A percentile compares a stretch with the other conserved stretches of the same genome.
phyloP scores from a whole-genome alignment of 306 rosid genomes.

The Ormosia semicastrata region DNA sequence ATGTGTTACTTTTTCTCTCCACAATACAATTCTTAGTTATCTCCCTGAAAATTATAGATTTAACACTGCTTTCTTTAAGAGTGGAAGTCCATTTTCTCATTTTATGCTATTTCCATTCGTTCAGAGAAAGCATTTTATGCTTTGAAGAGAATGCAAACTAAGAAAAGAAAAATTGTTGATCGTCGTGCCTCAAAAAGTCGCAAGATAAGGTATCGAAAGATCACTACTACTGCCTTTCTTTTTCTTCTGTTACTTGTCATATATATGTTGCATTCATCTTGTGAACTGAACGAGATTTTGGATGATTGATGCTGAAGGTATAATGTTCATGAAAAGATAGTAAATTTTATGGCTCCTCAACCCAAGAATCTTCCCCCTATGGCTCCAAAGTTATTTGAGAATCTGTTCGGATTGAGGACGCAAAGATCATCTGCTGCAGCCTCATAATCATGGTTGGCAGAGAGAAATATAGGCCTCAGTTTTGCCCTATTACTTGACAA shows the following conservation, averaged over 20 bases:
- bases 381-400: slow-evolving; percentile 61
- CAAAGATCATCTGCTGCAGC: slow-evolving; percentile 40
- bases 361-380: slow-evolving; percentile 52
- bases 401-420: slow-evolving; percentile 71
- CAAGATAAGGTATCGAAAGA: slow-evolving; percentile 68
- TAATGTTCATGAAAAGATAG: slow-evolving; percentile 80
- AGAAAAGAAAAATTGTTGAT: slow-evolving; percentile 85
- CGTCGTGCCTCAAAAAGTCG: slow-evolving; percentile 93
- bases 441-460: slow-evolving; percentile 25
- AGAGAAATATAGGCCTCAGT: background rate
- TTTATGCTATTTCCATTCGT: slow-evolving; percentile 17
- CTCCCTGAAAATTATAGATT: background rate
- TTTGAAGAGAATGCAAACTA: slow-evolving; percentile 60
- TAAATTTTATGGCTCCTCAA: slow-evolving; percentile 75
- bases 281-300: background rate
- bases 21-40: background rate
- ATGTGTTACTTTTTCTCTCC: background rate
- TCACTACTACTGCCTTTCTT: background rate
- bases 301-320: slow-evolving; percentile 50
- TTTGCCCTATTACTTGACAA: slow-evolving; percentile 2
- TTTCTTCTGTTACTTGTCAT: background rate
- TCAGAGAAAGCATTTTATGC: slow-evolving; percentile 72
- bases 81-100: slow-evolving; percentile 5
- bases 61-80: background rate
- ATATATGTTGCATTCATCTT: background rate